Base-by-base conservation (phyloP, 352 stramenopile genomes). In the Phytophthora citrophthora region DNA sequence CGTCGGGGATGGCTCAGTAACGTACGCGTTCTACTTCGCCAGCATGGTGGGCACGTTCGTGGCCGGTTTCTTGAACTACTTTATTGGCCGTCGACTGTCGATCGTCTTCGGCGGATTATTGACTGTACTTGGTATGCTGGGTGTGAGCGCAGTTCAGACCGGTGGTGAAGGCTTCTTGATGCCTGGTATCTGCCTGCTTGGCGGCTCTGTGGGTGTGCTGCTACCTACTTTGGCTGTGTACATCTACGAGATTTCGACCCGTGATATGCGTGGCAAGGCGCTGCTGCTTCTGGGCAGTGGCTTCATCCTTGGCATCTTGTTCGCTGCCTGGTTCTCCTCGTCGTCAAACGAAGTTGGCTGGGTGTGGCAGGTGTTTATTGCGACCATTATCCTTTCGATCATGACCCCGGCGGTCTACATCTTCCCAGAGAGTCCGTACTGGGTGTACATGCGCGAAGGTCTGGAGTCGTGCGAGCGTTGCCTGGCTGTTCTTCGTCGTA, bases 181-280 rank as follows among this genome's bases (percentile, higher is more conserved):
- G 39, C 82, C 83, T 45, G 87, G 85, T 12, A 74, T 95, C 44
- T 81, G 64, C 18, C 62, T 93, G 3, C 61, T 95, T 8, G 83
- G 81, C 18, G 62, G 58, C 13, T 72, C 81, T 0, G 69, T 91
- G 1, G 87, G 87, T 41, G 54, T 92, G n/a, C 54, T 95, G 18
- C 36, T 94, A 39, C 87, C 86, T 29, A 89, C 87, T 5, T 67
- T 95, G 23, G 73, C 83, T 20, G 83, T 91, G 44, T 95, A 95
- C 70, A 91, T 94, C 45, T 95, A 91, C 68, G 87, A 95, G 61
- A 90, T 95, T 44, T 91, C 87, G 11, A 93, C 87, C 38, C 80
- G 75, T 7, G 85, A 94, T 34, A 94, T 94, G 85, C 85, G 87
- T 40, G 79, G 83, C 54, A 94, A 94, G 69, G 82, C 83, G 39